Percentiles rank a stretch among this genome's conserved stretches.
phyloP scores from a whole-genome alignment of 1,139 yeast species.

The Candida labiduridarum region DNA sequence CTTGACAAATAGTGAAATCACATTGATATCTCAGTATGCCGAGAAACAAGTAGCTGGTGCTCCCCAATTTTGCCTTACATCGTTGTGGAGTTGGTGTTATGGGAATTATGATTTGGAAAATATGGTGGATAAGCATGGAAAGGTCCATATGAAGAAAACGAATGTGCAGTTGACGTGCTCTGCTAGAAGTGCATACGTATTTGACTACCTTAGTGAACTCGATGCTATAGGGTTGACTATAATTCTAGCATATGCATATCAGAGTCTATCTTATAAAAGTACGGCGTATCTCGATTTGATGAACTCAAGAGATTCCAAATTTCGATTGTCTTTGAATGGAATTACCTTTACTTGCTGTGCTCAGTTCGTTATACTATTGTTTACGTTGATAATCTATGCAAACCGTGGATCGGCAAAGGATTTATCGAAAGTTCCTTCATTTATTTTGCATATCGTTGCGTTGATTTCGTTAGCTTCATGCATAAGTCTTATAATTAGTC shows the following conservation, averaged over 20 bases:
- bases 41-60: conserved; percentile 48
- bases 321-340: conserved; percentile 17
- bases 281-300: conserved; percentile 25
- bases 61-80: conserved; percentile 51
- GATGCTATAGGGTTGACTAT: conserved; percentile 41
- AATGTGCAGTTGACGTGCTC: conserved; percentile 28
- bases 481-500: conserved; percentile 29
- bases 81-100: conserved; percentile 50
- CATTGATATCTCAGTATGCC: conserved; percentile 49
- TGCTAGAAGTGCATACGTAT: conserved; percentile 24
- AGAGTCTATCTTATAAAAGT: conserved; percentile 16
- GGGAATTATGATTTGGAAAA: conserved; percentile 40
- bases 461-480: conserved; percentile 36
- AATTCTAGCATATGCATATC: conserved; percentile 51
- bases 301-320: conserved; percentile 18
- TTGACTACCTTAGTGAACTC: conserved; percentile 50
- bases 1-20: conserved; percentile 54
- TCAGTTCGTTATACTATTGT: conserved; percentile 29
- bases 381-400: conserved; percentile 37
- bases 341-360: conserved; percentile 25
- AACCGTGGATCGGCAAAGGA: conserved; percentile 24
- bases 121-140: conserved; percentile 12
- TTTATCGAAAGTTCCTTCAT: conserved; percentile 29
- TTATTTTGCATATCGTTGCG: conserved; percentile 35
- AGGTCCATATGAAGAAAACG: conserved; percentile 13